These are phyloP conservation scores for Xylaria scruposa DNA, from an alignment of 495 filamentous ascomycete species.

Conservation along the genomic window DNA sequence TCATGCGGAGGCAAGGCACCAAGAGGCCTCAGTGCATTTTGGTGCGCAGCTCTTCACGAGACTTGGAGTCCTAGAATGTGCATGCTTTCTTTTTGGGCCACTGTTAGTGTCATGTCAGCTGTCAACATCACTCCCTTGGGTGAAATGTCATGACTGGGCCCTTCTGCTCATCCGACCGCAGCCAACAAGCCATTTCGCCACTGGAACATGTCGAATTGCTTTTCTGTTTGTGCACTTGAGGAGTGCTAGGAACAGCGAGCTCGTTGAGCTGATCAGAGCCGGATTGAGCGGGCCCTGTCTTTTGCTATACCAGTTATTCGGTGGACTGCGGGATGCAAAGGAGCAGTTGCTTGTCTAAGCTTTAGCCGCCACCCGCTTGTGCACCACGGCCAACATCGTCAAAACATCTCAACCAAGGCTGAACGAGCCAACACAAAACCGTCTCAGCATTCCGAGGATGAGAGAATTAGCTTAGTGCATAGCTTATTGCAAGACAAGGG, in stretches of 20 bases:
- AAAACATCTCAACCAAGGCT: constrained; percentile 10
- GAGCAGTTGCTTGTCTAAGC: constrained; percentile 9
- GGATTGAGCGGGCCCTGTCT: constrained; percentile 20
- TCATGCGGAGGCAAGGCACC: background rate
- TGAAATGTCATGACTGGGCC: background rate
- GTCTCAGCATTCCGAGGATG: background rate
- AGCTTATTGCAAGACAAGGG: constrained; percentile 12
- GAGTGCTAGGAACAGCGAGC: background rate
- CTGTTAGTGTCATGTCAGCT: constrained; percentile 14
- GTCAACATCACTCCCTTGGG: constrained; percentile 12
- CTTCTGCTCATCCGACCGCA: background rate
- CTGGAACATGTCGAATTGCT: background rate
- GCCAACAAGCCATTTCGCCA: background rate
- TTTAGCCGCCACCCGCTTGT: constrained; percentile 11
- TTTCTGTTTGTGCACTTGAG: background rate
- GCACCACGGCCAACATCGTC: constrained; percentile 12
- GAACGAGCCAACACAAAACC: background rate
- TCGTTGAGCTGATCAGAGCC: constrained; percentile 1
- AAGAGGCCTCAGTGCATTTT: background rate
- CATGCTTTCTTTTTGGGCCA: background rate
- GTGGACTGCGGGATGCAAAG: constrained; percentile 11
- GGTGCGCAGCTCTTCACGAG: background rate
- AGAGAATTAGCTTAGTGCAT: constrained; percentile 7
- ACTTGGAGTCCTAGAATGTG: background rate
- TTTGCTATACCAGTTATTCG: constrained; percentile 11